Evolutionary conservation across 441 rosid genomes (phyloP).

Genomic region (Dalechampia spathulata): DNA sequence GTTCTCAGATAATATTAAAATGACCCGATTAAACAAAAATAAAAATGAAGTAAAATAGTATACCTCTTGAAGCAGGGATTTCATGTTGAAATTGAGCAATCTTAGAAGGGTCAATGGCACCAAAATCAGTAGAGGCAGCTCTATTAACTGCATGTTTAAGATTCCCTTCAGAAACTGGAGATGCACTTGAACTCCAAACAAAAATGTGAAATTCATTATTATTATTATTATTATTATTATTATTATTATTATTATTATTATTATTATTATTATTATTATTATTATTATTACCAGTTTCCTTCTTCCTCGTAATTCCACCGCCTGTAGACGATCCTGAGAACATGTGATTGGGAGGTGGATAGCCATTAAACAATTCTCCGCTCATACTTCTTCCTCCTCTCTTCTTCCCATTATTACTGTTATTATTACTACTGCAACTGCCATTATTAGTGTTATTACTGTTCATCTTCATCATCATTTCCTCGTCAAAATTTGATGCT

Average conservation of each 20-base stretch:
- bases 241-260: too few relatives aligned
- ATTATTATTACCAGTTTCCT: constrained; percentile 28
- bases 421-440: too few relatives aligned
- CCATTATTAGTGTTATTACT: too few relatives aligned
- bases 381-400: constrained; percentile 65
- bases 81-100: constrained; percentile 30
- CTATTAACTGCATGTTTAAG: constrained; percentile 46
- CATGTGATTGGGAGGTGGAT: constrained; percentile 78
- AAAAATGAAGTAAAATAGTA: too few relatives aligned
- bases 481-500: constrained; percentile 78
- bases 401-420: constrained; percentile 29
- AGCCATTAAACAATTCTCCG: constrained; percentile 58
- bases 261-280: constrained; percentile 46
- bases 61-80: constrained; percentile 56
- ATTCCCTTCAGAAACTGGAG: constrained; percentile 75
- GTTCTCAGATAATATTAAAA: too few relatives aligned
- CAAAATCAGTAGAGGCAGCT: constrained; percentile 50
- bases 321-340: constrained; percentile 53
- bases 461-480: constrained; percentile 37
- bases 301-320: constrained; percentile 34
- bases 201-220: constrained; percentile 80
- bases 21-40: too few relatives aligned
- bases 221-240: background rate
- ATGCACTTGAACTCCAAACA: constrained; percentile 85
- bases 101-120: constrained; percentile 28